Evolutionary conservation across 2,329 filamentous ascomycete species (phyloP).

Genomic region (Achaetomium macrosporum): DNA sequence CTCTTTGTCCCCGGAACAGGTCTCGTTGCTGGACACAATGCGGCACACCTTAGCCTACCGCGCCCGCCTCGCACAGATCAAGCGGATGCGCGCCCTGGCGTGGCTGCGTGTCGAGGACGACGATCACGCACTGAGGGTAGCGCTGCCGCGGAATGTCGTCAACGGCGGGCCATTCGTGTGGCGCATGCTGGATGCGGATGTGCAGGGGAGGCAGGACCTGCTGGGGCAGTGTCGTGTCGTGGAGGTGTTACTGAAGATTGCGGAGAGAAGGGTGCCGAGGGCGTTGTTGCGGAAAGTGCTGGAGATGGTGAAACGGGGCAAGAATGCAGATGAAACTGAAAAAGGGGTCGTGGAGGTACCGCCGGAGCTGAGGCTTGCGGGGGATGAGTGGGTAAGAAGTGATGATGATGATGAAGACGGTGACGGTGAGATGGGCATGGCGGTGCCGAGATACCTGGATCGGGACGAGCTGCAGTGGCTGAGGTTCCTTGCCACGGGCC

Average conservation of each 20-base stretch:
- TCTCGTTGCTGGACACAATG: constrained; percentile 17
- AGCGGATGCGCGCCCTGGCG: constrained; percentile 12
- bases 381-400: constrained; percentile 8
- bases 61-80: constrained; percentile 4
- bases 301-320: neutral
- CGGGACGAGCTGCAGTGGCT: constrained; percentile 32
- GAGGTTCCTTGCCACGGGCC: constrained; percentile 26
- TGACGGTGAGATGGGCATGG: too few relatives aligned
- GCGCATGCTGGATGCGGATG: constrained; percentile 14
- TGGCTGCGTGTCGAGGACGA: constrained; percentile 4
- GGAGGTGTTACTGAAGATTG: constrained; percentile 23
- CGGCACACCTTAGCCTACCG: constrained; percentile 13
- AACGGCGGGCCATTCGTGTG: constrained; percentile 25
- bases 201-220: constrained; percentile 26
- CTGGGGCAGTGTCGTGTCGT: constrained; percentile 25
- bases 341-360: constrained; percentile 5
- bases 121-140: constrained; percentile 7
- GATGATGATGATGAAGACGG: too few relatives aligned
- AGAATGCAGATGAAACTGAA: constrained; percentile 7
- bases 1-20: neutral
- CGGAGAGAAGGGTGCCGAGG: constrained; percentile 25
- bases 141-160: constrained; percentile 25
- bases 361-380: constrained; percentile 13
- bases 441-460: constrained; percentile 16
- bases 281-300: constrained; percentile 26